Base-by-base conservation (phyloP, 2,329 filamentous ascomycete species). In the Fusarium sp. region DNA sequence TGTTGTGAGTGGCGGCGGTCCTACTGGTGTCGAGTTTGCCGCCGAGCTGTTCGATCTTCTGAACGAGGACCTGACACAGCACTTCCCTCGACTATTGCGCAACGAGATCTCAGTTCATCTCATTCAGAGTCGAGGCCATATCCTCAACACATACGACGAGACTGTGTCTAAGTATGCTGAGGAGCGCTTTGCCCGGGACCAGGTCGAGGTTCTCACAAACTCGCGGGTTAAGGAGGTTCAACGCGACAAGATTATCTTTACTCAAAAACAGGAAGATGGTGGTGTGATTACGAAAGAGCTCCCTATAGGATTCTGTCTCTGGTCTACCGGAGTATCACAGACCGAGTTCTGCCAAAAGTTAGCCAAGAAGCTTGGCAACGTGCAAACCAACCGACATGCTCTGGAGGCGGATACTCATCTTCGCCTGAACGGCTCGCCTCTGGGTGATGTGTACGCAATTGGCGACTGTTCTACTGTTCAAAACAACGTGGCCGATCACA, bases 51-150 rank as follows among this genome's bases (percentile, higher is more conserved):
- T 93, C 81, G 96, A 99, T 82, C 92, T 99, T 82, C 88, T 99
- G 18, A 99, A 99, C 79, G 97, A 99, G 82, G 96, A 99, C 80
- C 84, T 99, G 50, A 92, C 92, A 50, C 87, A 89, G 62, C 91
- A 93, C 77, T 99, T 98, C 82, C 96, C 96, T 3, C 92, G 92
- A 72, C 90, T 99, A 34, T 84, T 99, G n/a, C 91, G 96, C 71
- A 98, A 98, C 80, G 95, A 99, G 82, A 97, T 99, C 58, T 98
- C 96, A 0, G 96, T 99, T 1, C 97, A 99, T 80, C 88, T 99
- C 56, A 98, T 99, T 71, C 96, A 99, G 81, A 97, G 94, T 78
- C 91, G 96, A 68, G 92, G 93, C 45, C 96, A 99, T 78, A 99
- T 99, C 73, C 87, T 99, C 34, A 99, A 99, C 85, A 99, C 96